These are phyloP conservation scores for Huntiella moniliformis DNA, from an alignment of 2,329 filamentous ascomycete genomes.

Conservation along the genomic window DNA sequence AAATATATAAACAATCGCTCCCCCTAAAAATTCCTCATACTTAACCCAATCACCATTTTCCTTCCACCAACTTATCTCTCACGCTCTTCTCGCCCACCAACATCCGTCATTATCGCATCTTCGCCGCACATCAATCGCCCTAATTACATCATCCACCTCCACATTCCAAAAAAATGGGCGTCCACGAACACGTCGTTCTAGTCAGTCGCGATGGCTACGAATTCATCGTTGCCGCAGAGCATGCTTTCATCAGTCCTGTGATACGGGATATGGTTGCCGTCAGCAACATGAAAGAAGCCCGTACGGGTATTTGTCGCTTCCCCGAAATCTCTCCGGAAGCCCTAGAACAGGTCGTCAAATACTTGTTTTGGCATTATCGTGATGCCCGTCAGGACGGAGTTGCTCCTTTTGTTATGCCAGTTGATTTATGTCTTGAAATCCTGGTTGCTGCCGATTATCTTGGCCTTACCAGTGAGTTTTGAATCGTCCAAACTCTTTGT, in stretches of 20 bases:
- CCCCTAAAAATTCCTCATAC: background rate
- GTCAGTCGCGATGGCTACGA: slow-evolving; percentile 59
- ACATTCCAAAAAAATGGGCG: background rate
- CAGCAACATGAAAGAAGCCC: slow-evolving; percentile 25
- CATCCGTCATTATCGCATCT: background rate
- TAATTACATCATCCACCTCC: background rate
- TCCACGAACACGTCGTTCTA: slow-evolving; percentile 54
- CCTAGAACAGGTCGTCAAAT: slow-evolving; percentile 66
- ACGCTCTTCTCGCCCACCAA: background rate
- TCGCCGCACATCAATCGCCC: background rate
- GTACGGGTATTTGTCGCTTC: slow-evolving; percentile 12
- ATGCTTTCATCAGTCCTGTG: slow-evolving; percentile 48
- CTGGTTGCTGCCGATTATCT: slow-evolving; percentile 62
- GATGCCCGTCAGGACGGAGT: slow-evolving; percentile 51
- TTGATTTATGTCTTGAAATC: slow-evolving; percentile 60
- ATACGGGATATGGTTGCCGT: slow-evolving; percentile 59
- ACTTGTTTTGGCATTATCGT: slow-evolving; percentile 73
- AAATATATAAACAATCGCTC: background rate
- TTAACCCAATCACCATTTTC: background rate
- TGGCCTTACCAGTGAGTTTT: slow-evolving; percentile 32
- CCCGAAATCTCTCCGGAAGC: slow-evolving; percentile 32
- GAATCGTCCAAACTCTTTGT: too few species aligned
- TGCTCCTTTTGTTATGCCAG: slow-evolving; percentile 58
- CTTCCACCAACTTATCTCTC: background rate
- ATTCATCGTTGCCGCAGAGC: slow-evolving; percentile 55